phyloP scores from a whole-genome alignment of 2,329 filamentous ascomycete genomes.

The Incumbomyces lentus region DNA sequence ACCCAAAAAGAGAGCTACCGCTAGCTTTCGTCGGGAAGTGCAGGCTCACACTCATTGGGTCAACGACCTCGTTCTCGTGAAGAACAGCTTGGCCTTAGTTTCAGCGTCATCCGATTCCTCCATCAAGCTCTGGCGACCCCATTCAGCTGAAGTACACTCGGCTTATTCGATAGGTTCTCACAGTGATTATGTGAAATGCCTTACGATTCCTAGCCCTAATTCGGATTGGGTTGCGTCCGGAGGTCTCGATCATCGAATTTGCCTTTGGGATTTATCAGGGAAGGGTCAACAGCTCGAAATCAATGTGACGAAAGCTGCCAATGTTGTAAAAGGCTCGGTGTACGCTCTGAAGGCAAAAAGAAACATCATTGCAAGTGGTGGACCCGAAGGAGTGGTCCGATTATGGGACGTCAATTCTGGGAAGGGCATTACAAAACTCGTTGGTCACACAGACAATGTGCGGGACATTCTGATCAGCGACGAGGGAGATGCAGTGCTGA shows the following conservation, averaged over 20 bases:
- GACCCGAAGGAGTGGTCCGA: conserved; percentile 84
- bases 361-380: conserved; percentile 78
- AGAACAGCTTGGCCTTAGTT: conserved; percentile 67
- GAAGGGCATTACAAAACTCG: conserved; percentile 87
- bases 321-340: conserved; percentile 81
- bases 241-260: conserved; percentile 83
- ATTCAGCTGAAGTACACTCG: conserved; percentile 48
- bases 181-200: conserved; percentile 90
- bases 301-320: conserved; percentile 65
- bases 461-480: conserved; percentile 83
- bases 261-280: conserved; percentile 85
- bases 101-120: conserved; percentile 90
- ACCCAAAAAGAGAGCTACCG: conserved; percentile 28
- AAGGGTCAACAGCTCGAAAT: conserved; percentile 79
- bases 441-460: conserved; percentile 91
- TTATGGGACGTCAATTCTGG: conserved; percentile 86
- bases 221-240: conserved; percentile 87
- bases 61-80: conserved; percentile 77
- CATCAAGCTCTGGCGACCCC: conserved; percentile 83
- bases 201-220: conserved; percentile 63
- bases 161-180: conserved; percentile 76
- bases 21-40: conserved; percentile 51
- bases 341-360: conserved; percentile 77
- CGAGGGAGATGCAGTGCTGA: conserved; percentile 82
- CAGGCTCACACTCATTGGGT: conserved; percentile 93